Evolutionary conservation across 2,329 filamentous ascomycete genomes (phyloP).

Genomic region (Xylaria sp.): DNA sequence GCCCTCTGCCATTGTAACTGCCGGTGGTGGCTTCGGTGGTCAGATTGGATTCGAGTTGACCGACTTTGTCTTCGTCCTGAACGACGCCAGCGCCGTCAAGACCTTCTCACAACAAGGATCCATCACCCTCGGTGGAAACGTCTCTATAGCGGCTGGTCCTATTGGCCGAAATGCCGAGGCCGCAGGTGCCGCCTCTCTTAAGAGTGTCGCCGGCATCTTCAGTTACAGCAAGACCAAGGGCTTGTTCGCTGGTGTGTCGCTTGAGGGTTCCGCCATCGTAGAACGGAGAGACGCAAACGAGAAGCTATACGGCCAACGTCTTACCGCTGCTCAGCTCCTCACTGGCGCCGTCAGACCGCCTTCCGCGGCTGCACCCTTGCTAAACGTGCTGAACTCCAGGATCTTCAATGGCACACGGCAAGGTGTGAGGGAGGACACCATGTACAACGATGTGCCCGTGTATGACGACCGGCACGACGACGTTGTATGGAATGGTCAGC

Average conservation of each 20-base stretch:
- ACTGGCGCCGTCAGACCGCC: conserved; percentile 81
- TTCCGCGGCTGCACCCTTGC: conserved; percentile 82
- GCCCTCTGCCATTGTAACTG: conserved; percentile 81
- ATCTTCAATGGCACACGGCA: conserved; percentile 76
- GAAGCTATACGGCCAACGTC: conserved; percentile 87
- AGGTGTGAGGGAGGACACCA: conserved; percentile 59
- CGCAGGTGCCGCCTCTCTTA: conserved; percentile 90
- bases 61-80: conserved; percentile 98
- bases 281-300: conserved; percentile 97
- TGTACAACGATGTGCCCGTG: conserved; percentile 94
- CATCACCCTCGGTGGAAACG: conserved; percentile 93
- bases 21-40: conserved; percentile 83
- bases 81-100: conserved; percentile 87
- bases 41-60: conserved; percentile 90
- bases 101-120: conserved; percentile 94
- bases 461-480: conserved; percentile 87
- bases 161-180: conserved; percentile 96
- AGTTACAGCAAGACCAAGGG: conserved; percentile 99
- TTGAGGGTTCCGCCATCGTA: conserved; percentile 92
- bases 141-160: conserved; percentile 93
- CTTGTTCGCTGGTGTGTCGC: conserved; percentile 91
- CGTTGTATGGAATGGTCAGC: conserved; percentile 82
- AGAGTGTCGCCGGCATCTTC: conserved; percentile 90
- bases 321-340: conserved; percentile 84
- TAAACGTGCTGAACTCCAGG: conserved; percentile 85